These are phyloP conservation scores for Mycena olivaceomarginata DNA, from an alignment of 768 basidiomycete genomes.

Conservation along the genomic window DNA sequence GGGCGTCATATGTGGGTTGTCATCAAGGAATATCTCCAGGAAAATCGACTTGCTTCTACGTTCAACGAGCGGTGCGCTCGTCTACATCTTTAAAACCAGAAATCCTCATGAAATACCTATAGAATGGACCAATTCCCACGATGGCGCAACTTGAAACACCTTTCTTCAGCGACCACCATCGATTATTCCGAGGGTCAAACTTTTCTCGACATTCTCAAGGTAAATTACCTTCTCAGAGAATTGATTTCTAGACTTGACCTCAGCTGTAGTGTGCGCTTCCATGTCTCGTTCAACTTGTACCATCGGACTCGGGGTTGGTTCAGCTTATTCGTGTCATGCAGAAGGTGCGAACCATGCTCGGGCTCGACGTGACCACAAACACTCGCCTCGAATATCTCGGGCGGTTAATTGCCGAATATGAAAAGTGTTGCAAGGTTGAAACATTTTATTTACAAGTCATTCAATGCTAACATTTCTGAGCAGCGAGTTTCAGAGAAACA, in stretches of 20 bases:
- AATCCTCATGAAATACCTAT: not conserved
- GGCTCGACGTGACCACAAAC: conserved; percentile 7
- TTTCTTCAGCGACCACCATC: conserved; percentile 32
- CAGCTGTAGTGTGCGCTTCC: conserved; percentile 28
- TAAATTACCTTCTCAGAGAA: not conserved
- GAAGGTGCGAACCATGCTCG: conserved; percentile 23
- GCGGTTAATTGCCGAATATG: conserved; percentile 8
- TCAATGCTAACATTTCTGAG: not conserved
- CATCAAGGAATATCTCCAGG: conserved; percentile 25
- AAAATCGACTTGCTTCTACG: not conserved
- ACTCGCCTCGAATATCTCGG: conserved; percentile 9
- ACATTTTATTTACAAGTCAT: not conserved
- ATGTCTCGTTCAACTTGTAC: conserved; percentile 31
- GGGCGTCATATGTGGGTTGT: conserved; percentile 31
- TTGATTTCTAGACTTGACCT: too few relatives aligned
- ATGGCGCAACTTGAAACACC: conserved; percentile 34
- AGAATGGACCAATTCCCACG: conserved; percentile 36
- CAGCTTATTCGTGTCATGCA: conserved; percentile 16
- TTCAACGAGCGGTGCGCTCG: conserved; percentile 26
- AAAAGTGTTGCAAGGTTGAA: conserved; percentile 23
- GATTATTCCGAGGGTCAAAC: conserved; percentile 41
- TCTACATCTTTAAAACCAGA: not conserved
- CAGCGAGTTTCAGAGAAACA: conserved; percentile 16
- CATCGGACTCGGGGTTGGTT: conserved; percentile 23
- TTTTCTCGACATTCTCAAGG: conserved; percentile 41